Evolutionary conservation across 768 basidiomycete species (phyloP), one percentile per base, ranked within the genome.

Genomic region (Boletus sp.): DNA sequence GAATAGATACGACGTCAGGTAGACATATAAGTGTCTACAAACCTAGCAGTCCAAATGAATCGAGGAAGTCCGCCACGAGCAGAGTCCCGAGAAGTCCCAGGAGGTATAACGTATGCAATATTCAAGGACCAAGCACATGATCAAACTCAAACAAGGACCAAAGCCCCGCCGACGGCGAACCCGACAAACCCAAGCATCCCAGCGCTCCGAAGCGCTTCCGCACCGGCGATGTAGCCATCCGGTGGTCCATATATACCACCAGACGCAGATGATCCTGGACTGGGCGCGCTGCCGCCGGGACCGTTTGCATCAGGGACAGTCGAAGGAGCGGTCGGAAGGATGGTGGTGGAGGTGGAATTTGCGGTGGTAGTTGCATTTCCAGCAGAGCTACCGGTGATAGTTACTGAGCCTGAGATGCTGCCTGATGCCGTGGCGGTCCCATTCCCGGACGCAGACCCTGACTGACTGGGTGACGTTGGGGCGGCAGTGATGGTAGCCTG

Each of bases 191-290:
- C 72, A 15, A 82, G 75, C 41, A 81, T 55, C 14, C 80, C 57
- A 6, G 77, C 72, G 57, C 80, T 82, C 40, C 75, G 75, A 39
- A 85, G 74, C 1, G 76, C 71, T 3, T 74, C 63, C 7, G 83
- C 89, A 12, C 77, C 80, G 30, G 85, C 80, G 59, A 83, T 84
- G 72, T 84, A 90, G 51, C 76, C 70, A 64, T 91, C 88, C 47
- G 78, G 77, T 47, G 89, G 89, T n/a, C 89, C 89, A 58, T 78
- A 86, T 36, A 79, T 71, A 29, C 82, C 85, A 54, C 65, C 67
- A 2, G 64, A 17, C 42, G 71, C 78, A 18, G 74, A 60, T 47
- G 75, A 71, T 20, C 87, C 88, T 28, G 88, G 89, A 45, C 74
- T 70, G 10, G 88, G 88, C 3, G 88, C 88, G 0, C 50, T 50